phyloP scores from a whole-genome alignment of 2,329 filamentous ascomycete genomes.

The Fusarium siculi region DNA sequence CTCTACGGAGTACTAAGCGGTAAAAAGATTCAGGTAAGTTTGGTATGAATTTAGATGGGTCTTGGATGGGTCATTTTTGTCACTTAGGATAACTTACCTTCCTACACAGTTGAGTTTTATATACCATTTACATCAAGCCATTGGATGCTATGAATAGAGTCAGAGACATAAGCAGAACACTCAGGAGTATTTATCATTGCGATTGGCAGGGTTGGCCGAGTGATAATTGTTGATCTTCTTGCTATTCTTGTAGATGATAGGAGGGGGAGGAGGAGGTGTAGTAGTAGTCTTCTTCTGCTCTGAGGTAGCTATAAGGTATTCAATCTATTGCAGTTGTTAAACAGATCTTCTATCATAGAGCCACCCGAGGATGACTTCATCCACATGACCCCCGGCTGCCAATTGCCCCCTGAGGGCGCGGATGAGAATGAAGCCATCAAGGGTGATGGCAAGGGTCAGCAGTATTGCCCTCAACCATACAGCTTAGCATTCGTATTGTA shows the following conservation, averaged over 20 bases:
- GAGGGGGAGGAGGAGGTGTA: neutral
- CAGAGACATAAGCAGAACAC: neutral
- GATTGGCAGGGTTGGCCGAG: neutral
- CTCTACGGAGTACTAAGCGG: neutral
- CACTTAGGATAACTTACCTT: neutral
- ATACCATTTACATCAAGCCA: neutral
- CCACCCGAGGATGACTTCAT: constrained; percentile 77
- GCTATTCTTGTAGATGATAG: neutral
- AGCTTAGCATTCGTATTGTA: neutral
- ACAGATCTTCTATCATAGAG: neutral
- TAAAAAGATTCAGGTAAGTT: neutral
- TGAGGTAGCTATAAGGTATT: neutral
- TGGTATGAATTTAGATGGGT: neutral
- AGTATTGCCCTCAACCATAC: constrained; percentile 63
- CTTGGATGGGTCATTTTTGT: neutral
- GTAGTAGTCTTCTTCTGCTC: neutral
- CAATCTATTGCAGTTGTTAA: neutral
- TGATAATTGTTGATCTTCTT: neutral
- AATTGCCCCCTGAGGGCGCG: constrained; percentile 73
- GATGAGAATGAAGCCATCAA: constrained; percentile 59
- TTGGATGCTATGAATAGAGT: neutral
- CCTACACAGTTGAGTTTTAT: neutral
- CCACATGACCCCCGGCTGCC: constrained; percentile 86
- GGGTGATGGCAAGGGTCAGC: constrained; percentile 83
- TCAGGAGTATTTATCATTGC: neutral